Base-by-base conservation (phyloP, 352 stramenopile genomes). In the Globisporangium echinulatum region DNA sequence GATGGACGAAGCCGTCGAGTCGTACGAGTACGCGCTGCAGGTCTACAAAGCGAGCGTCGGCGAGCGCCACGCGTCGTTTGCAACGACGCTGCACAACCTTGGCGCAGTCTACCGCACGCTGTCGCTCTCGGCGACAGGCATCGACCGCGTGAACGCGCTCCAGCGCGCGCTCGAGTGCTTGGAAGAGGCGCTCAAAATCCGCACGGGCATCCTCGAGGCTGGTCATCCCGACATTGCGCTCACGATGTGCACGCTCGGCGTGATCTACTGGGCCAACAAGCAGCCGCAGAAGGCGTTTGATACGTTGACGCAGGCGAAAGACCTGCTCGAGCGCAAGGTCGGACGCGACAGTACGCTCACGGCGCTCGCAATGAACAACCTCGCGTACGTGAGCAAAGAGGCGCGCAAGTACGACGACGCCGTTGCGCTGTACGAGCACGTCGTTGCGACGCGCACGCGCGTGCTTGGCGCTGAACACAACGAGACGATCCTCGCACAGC, bases 231-330 rank as follows among this genome's bases (percentile, higher is more conserved):
- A 94, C 59, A 87, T 94, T 40, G 81, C 77, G 19, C 70, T 94
- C 25, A 89, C 72, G 62, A 82, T 92, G 83, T 88, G 78, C 67
- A 92, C 92, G 62, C 54, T 94, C 55, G 85, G 85, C 60, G 79
- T 90, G 46, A 79, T 94, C 56, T 69, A 91, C 63, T 90, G 76
- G 75, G 80, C 92, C 59, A 90, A 88, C 63, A 88, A 94, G 70
- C 79, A 94, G 64, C 25, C 72, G 0, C 72, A 84, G 25, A 88
- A 88, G 66, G 74, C 81, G 0, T 84, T 88, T 50, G 57, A 70
- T 46, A 71, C 82, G 57, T 70, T 94, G 17, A 64, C 64, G 11
- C 79, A 92, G 19, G 84, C 84, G 0, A 72, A 82, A 38, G 66
- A 76, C 58, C 59, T 83, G 50, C 67, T 94, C 10, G 71, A 91